Percentiles rank a stretch among this genome's conserved stretches.
Conservation (phyloP, 257 asterid genomes). For the Capsicum baccatum region DNA sequence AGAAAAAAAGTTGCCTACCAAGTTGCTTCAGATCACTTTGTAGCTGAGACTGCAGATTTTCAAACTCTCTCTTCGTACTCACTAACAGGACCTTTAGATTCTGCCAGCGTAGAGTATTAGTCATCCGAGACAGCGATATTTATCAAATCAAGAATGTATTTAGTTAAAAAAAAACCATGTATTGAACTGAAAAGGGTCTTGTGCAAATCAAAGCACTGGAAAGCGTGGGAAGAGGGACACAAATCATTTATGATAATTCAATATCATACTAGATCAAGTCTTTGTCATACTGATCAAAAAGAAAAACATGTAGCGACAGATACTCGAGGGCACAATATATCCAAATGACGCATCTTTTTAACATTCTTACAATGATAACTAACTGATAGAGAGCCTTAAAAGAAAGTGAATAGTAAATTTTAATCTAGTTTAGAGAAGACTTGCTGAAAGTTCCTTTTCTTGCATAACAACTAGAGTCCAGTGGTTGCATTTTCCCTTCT, state of each 20-base stretch:
- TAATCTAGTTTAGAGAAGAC: slow-evolving; percentile 25
- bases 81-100: slow-evolving; percentile 65
- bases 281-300: not conserved
- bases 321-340: not conserved
- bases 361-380: not conserved
- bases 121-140: slow-evolving; percentile 22
- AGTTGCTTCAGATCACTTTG: slow-evolving; percentile 70
- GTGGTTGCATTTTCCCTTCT: slow-evolving; percentile 67
- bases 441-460: slow-evolving; percentile 64
- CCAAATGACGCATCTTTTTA: not conserved
- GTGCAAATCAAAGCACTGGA: not conserved
- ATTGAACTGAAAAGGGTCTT: not conserved
- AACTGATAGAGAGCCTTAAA: not conserved
- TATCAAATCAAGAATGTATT: slow-evolving; percentile 7
- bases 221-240: too few species aligned
- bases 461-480: slow-evolving; percentile 67
- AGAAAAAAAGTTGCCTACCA: slow-evolving; percentile 48
- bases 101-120: slow-evolving; percentile 51
- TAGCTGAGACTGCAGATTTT: slow-evolving; percentile 67
- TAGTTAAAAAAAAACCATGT: not conserved
- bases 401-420: not conserved
- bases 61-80: slow-evolving; percentile 61
- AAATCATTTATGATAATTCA: too few species aligned
- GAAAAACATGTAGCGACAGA: not conserved
- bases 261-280: not conserved